Evolutionary conservation across 2,329 filamentous ascomycete genomes (phyloP).

Genomic region (Fusarium sulawesiense): DNA sequence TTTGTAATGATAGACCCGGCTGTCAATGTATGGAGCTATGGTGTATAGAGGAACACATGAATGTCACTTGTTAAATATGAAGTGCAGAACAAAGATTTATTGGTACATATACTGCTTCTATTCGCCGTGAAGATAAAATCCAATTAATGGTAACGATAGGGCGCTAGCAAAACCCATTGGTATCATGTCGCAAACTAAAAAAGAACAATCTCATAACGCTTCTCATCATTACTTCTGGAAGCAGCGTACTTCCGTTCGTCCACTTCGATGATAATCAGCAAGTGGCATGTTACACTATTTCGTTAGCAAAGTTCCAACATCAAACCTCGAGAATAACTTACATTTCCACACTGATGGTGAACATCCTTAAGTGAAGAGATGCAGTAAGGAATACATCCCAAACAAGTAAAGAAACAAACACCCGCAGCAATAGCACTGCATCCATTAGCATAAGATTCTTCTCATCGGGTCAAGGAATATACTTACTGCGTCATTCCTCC

Average conservation of each 20-base stretch:
- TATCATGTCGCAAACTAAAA: conserved; percentile 7
- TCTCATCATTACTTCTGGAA: conserved; percentile 5
- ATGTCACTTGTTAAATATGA: neutral
- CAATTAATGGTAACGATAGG: neutral
- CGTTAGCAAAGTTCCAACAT: no score
- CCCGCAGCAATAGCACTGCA: conserved; percentile 35
- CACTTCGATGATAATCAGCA: conserved; percentile 39
- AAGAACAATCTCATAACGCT: neutral
- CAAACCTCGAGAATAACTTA: conserved; percentile 5
- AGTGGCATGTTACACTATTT: conserved; percentile 35
- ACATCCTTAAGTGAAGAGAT: conserved; percentile 39
- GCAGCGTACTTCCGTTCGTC: conserved; percentile 34
- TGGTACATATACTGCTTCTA: neutral
- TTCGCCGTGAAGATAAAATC: neutral
- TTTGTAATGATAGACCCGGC: conserved; percentile 25
- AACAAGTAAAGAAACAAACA: conserved; percentile 32
- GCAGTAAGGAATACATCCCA: conserved; percentile 40
- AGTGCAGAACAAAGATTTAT: neutral
- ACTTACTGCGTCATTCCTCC: conserved; percentile 39
- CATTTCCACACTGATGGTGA: conserved; percentile 38
- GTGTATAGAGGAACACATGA: conserved; percentile 1
- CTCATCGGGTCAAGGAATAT: no score
- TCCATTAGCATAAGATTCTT: no score
- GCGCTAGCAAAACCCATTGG: neutral
- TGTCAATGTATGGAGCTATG: neutral